Conservation (phyloP, 2,329 filamentous ascomycete genomes). For the Cytospora mali region DNA sequence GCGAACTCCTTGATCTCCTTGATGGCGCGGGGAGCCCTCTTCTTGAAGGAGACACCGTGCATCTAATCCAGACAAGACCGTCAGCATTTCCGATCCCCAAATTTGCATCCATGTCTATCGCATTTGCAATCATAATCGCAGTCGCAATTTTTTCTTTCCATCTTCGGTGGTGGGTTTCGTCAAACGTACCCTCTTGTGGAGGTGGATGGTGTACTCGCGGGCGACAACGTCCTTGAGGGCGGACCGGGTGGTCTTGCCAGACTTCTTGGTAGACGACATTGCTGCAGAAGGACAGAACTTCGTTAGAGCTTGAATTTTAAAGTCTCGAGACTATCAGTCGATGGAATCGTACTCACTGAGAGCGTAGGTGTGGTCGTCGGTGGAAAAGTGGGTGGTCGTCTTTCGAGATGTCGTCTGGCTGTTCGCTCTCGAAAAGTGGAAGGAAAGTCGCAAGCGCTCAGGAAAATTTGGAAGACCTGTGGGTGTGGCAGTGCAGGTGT, state of each 20-base stretch:
- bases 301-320: conserved; percentile 34
- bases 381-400: conserved; percentile 23
- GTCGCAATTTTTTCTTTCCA: not conserved
- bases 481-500: not conserved
- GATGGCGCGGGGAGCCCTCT: conserved; percentile 96
- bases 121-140: conserved; percentile 42
- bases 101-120: conserved; percentile 31
- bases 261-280: conserved; percentile 70
- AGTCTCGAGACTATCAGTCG: not conserved
- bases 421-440: conserved; percentile 15
- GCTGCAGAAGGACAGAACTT: conserved; percentile 44
- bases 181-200: conserved; percentile 95
- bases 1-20: conserved; percentile 99
- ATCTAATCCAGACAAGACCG: conserved; percentile 59
- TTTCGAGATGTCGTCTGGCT: conserved; percentile 21
- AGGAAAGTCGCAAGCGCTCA: not conserved
- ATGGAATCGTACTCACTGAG: conserved; percentile 27
- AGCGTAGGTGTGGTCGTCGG: conserved; percentile 36
- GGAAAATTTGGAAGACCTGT: conserved; percentile 3
- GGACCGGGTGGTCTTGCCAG: conserved; percentile 76
- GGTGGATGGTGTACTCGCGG: conserved; percentile 99
- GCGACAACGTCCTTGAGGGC: conserved; percentile 99
- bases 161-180: conserved; percentile 15
- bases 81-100: conserved; percentile 39
- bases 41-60: conserved; percentile 99